Conservation (phyloP, 1,139 yeast species). For the Geotrichum phurueaensis region DNA sequence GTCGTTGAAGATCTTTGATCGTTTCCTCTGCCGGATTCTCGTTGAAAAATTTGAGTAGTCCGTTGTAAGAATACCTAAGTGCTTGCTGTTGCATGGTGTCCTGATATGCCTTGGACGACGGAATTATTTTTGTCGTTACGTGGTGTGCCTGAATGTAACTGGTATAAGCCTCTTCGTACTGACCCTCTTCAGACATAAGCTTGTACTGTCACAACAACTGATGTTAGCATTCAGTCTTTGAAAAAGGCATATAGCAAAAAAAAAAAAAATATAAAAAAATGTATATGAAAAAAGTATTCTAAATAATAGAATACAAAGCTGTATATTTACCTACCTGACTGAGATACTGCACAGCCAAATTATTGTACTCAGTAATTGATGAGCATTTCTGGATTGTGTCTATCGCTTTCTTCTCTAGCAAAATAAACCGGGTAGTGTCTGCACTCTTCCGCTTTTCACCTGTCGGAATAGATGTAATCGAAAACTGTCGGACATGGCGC, state of each 20-base stretch:
- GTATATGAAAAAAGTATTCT: neutral
- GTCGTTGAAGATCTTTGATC: constrained; percentile 6
- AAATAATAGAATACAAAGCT: neutral
- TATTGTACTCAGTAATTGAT: constrained; percentile 3
- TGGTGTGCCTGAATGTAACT: constrained; percentile 17
- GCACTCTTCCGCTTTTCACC: neutral
- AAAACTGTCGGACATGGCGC: constrained; percentile 13
- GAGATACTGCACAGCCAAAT: neutral
- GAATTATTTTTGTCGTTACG: constrained; percentile 17
- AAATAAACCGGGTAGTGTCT: constrained; percentile 5
- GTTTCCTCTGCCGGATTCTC: neutral
- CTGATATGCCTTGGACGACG: constrained; percentile 15
- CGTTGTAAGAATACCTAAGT: constrained; percentile 10
- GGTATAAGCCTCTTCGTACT: constrained; percentile 17
- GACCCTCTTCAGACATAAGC: constrained; percentile 5
- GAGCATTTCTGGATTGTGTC: constrained; percentile 8
- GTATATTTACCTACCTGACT: constrained; percentile 1
- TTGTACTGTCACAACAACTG: constrained; percentile 1
- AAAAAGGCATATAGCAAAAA: neutral
- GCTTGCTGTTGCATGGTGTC: constrained; percentile 12
- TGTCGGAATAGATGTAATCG: constrained; percentile 9
- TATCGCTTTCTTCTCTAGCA: constrained; percentile 13
- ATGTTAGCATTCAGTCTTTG: neutral
- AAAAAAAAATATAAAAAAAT: neutral
- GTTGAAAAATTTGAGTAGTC: constrained; percentile 5